These are phyloP conservation scores for Astragalus glycyphyllos DNA, from an alignment of 306 rosid genomes.

Conservation along the genomic window DNA sequence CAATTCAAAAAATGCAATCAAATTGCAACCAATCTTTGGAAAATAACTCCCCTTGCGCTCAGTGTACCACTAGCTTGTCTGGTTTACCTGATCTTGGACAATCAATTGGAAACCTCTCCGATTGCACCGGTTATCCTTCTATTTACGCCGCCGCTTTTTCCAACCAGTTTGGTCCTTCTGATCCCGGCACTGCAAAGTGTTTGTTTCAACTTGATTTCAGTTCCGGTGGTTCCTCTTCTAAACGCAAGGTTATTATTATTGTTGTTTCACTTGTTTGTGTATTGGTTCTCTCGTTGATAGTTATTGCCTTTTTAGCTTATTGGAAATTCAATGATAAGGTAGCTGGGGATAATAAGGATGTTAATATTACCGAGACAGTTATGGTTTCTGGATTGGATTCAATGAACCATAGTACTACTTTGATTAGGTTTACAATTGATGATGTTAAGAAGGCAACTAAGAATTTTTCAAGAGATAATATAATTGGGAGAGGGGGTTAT, in stretches of 20 bases:
- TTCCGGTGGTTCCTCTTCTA: conserved; percentile 35
- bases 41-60: conserved; percentile 78
- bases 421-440: conserved; percentile 70
- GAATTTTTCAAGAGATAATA: conserved; percentile 69
- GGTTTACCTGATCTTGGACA: conserved; percentile 49
- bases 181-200: conserved; percentile 72
- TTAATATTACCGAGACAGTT: conserved; percentile 46
- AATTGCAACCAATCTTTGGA: conserved; percentile 67
- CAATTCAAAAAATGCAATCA: not conserved
- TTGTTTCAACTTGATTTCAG: conserved; percentile 51
- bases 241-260: conserved; percentile 45
- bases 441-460: conserved; percentile 77
- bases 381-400: conserved; percentile 67
- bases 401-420: conserved; percentile 69
- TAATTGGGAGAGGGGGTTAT: conserved; percentile 91
- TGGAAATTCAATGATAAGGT: conserved; percentile 40
- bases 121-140: conserved; percentile 56
- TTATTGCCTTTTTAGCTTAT: conserved; percentile 52
- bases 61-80: conserved; percentile 61
- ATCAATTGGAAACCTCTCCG: conserved; percentile 64
- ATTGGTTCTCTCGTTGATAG: conserved; percentile 29
- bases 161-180: conserved; percentile 63
- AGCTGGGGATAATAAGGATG: conserved; percentile 38
- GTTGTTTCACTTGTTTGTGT: conserved; percentile 49
- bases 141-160: conserved; percentile 78